Evolutionary conservation across 2,329 filamentous ascomycete genomes (phyloP).

Genomic region (Hymenoscyphus albidus): DNA sequence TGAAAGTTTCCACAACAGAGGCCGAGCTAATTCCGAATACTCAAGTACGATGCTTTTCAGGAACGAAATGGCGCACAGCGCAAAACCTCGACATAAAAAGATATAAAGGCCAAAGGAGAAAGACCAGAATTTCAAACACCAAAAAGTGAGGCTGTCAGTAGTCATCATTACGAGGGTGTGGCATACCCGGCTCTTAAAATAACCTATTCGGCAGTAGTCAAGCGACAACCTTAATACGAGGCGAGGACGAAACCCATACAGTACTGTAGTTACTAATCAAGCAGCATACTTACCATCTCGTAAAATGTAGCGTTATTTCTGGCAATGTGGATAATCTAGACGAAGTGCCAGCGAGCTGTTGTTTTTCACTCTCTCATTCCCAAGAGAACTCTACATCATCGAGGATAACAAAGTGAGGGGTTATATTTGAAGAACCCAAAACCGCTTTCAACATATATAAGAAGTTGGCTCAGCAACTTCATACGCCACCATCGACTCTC

Average conservation of each 20-base stretch:
- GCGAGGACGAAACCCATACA: not conserved
- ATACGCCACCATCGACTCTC: not conserved
- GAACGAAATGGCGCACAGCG: too few relatives aligned
- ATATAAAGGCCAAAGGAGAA: not conserved
- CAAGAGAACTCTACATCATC: not conserved
- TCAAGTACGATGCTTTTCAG: too few relatives aligned
- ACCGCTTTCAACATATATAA: not conserved
- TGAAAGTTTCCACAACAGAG: too few relatives aligned
- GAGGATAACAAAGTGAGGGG: not conserved
- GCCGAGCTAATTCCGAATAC: too few relatives aligned
- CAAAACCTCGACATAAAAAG: not conserved
- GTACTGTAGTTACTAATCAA: conserved; percentile 1
- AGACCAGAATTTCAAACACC: not conserved
- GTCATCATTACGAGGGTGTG: not conserved
- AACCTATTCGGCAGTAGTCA: not conserved
- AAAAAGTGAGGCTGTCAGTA: not conserved
- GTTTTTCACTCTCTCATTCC: not conserved
- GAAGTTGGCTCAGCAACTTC: not conserved
- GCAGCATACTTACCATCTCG: not conserved
- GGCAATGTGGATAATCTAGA: not conserved
- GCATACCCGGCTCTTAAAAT: not conserved
- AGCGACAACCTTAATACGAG: not conserved
- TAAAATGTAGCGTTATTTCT: not conserved
- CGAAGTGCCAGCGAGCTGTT: too few relatives aligned
- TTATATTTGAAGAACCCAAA: too few relatives aligned